Base-by-base conservation (phyloP, 306 rosid species). In the Pyrus communis region DNA sequence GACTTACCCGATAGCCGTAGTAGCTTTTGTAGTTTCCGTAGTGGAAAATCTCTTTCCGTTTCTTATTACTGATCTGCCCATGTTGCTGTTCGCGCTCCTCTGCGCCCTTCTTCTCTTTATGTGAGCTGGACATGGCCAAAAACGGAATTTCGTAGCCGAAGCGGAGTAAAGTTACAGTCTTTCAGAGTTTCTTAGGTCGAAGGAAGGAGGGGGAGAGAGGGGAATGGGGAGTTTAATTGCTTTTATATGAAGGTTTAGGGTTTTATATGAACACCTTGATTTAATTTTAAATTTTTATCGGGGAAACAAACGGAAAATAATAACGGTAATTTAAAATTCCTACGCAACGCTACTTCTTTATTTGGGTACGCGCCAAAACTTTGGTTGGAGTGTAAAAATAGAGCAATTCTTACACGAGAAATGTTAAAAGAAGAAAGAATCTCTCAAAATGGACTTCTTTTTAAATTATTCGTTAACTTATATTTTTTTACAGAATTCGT, bases 1-100 rank as follows among this genome's bases (percentile, higher is more conserved):
- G 67, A 71, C 30, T 57, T 89, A 92, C 99, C 15, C 97, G 91
- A 77, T 95, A 95, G 86, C 95, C 96, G 77, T 95, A 95, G 89
- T 95, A 95, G 85, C 68, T 77, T 80, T 64, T 85, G 87, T 95
- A 95, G 82, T 95, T 95, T 67, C 98, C 97, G 77, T 72, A 92
- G 11, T 92, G 96, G 76, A 77, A 89, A 35, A 82, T 25, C 71
- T 87, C 79, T 45, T 83, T 82, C 54, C 80, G 87, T 59, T 84
- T 89, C 75, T 72, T 85, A 62, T 66, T 83, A 21, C 61, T 71
- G 42, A 43, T 82, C 71, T 80, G 65, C 21, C 23, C 63, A 6
- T 61, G 45, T 17, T 68, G 33, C 14, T 84, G 38, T 22, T 67
- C 74, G 65, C 40, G 28, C 62, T 82, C 81, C 82, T 27, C 86